Evolutionary conservation across 306 rosid species (phyloP).

Genomic region (Corylus avellana): DNA sequence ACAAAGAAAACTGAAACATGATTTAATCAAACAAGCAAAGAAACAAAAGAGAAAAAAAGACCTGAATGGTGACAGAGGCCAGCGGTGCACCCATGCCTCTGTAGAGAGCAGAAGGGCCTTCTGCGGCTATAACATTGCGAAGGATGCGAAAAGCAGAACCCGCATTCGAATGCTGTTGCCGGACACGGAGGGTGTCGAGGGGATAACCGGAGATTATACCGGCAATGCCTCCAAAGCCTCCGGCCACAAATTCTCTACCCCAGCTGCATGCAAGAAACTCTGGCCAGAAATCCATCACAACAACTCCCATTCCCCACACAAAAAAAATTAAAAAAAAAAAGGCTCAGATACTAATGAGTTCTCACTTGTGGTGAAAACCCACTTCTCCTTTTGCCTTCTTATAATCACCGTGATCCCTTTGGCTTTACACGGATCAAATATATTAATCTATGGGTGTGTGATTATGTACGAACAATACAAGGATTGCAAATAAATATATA

Average conservation of each 20-base stretch:
- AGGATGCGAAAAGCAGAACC: slow-evolving; percentile 64
- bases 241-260: slow-evolving; percentile 90
- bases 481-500: neutral
- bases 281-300: slow-evolving; percentile 78
- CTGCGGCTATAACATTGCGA: slow-evolving; percentile 45
- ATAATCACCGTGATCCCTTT: neutral
- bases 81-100: slow-evolving; percentile 88
- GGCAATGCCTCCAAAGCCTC: slow-evolving; percentile 88
- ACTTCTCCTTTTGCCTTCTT: slow-evolving; percentile 16
- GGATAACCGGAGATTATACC: slow-evolving; percentile 84
- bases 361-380: neutral
- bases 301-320: neutral
- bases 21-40: neutral
- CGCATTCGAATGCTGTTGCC: slow-evolving; percentile 47
- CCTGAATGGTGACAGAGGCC: slow-evolving; percentile 91
- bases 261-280: slow-evolving; percentile 74
- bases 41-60: slow-evolving; percentile 10
- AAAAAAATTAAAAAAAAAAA: neutral
- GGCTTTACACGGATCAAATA: slow-evolving; percentile 21
- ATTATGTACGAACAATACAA: neutral
- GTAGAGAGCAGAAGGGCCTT: slow-evolving; percentile 73
- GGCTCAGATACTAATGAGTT: neutral
- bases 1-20: neutral
- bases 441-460: neutral
- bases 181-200: slow-evolving; percentile 70